Evolutionary conservation across 495 filamentous ascomycete genomes (phyloP).

Genomic region (Cenococcum geophilum): DNA sequence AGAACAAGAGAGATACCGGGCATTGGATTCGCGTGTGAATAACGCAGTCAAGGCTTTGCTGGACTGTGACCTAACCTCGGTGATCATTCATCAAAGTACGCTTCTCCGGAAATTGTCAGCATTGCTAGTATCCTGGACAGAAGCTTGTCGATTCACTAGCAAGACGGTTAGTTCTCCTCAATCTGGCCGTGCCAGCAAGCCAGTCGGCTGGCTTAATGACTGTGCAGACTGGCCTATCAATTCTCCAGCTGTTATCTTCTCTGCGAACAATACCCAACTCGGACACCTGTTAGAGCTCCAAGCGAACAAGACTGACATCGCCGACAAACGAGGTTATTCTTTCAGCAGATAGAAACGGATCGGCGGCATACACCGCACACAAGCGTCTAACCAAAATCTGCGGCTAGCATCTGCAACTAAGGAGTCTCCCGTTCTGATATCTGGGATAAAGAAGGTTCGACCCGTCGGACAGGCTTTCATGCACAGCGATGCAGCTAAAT

Average conservation of each 20-base stretch:
- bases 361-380: background rate
- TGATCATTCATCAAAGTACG: background rate
- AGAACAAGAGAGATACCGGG: constrained; percentile 10
- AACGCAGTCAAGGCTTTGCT: constrained; percentile 9
- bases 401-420: background rate
- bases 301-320: constrained; percentile 18
- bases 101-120: background rate
- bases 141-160: background rate
- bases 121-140: background rate
- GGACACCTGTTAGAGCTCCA: constrained; percentile 21
- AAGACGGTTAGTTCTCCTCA: constrained; percentile 2
- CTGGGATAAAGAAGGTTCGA: background rate
- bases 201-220: constrained; percentile 7
- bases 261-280: constrained; percentile 16
- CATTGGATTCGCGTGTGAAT: constrained; percentile 8
- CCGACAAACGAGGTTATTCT: constrained; percentile 10
- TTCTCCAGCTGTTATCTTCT: constrained; percentile 6
- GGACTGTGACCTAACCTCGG: background rate
- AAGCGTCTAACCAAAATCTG: background rate
- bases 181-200: constrained; percentile 10
- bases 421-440: background rate
- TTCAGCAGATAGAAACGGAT: constrained; percentile 4
- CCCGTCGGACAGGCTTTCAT: background rate
- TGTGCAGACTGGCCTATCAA: constrained; percentile 20
- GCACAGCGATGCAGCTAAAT: background rate